A percentile compares a stretch with the other conserved stretches of the same genome.
These are phyloP conservation scores for Quercus tomentella DNA, from an alignment of 331 rosid genomes.

Conservation along the genomic window DNA sequence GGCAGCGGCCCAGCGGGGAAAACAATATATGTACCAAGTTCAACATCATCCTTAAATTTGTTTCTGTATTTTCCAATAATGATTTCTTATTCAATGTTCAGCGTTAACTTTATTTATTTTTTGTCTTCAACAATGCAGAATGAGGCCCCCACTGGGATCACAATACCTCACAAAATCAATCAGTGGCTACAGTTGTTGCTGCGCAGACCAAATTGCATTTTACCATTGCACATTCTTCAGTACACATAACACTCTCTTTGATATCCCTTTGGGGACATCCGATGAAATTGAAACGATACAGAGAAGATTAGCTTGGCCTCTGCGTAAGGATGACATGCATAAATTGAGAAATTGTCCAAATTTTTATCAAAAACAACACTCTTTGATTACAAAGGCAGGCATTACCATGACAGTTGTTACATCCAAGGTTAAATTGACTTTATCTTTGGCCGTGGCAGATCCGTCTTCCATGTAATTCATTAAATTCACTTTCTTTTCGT, in stretches of 20 bases:
- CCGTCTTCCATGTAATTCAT: slow-evolving; percentile 47
- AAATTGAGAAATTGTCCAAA: too few relatives aligned
- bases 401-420: slow-evolving; percentile 74
- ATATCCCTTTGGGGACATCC: slow-evolving; percentile 6
- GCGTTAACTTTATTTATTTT: background rate
- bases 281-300: too few relatives aligned
- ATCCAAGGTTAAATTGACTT: slow-evolving; percentile 94
- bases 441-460: slow-evolving; percentile 85
- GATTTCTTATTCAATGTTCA: background rate
- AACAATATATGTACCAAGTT: too few relatives aligned
- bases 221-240: slow-evolving; percentile 88
- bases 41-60: background rate
- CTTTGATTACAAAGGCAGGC: slow-evolving; percentile 87
- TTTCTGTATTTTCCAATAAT: background rate
- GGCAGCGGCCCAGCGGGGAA: too few relatives aligned
- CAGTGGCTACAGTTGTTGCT: slow-evolving; percentile 77
- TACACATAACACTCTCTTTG: slow-evolving; percentile 89
- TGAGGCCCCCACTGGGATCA: slow-evolving; percentile 90
- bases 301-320: too few relatives aligned
- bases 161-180: slow-evolving; percentile 95
- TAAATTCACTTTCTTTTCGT: too few relatives aligned
- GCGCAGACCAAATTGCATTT: slow-evolving; percentile 77
- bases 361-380: slow-evolving; percentile 35
- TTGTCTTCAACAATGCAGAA: slow-evolving; percentile 38
- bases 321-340: too few relatives aligned